Evolutionary conservation across 1,284 basidiomycete species (phyloP), one percentile per base, ranked within the genome.

Genomic region (Moesziomyces antarcticus): DNA sequence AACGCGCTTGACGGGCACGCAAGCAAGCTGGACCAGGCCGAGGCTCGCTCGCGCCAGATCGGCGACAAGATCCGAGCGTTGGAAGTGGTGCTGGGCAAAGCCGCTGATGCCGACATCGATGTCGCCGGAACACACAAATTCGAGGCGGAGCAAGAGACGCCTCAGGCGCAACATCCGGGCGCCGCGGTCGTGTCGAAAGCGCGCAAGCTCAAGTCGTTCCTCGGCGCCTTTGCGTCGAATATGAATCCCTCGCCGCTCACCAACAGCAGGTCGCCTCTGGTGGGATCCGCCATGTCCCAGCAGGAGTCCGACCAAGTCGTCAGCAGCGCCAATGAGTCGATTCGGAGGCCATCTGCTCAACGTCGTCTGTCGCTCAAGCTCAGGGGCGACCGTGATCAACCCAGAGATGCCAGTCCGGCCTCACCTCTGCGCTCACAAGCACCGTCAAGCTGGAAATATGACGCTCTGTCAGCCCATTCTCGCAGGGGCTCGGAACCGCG

Each of bases 121-220:
- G 40, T 52, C 25, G 41, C 60, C 14, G 57, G 50, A 10, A 53
- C 53, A 22, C 64, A 60, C 25, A 44, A 42, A 3, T 59, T 59
- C 48, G 52, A 58, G 10, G 33, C 35, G 43, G 56, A 66, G n/a
- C 56, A 55, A 30, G 56, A 59, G 11, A 27, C 44, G 0, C 22
- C 43, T 4, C 42, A 43, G 10, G 27, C 25, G 21, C 16, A 16
- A 2, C 8, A 30, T 13, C 5, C 30, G 16, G 56, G 46, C n/a
- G 63, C 56, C 14, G 68, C 61, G 1, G 48, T 64, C 13, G 49
- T 55, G 4, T 45, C 63, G 3, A 65, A 66, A 40, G 56, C 57
- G 27, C 69, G 63, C 41, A 72, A 72, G 49, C 54, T 72, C 44
- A 66, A 44, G 43, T 67, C 55, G 3, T 72, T 72, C 52, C 62